Evolutionary conservation across 2,329 filamentous ascomycete species (phyloP), one percentile per base, ranked within the genome.

Genomic region (Zasmidium citrigriseum): DNA sequence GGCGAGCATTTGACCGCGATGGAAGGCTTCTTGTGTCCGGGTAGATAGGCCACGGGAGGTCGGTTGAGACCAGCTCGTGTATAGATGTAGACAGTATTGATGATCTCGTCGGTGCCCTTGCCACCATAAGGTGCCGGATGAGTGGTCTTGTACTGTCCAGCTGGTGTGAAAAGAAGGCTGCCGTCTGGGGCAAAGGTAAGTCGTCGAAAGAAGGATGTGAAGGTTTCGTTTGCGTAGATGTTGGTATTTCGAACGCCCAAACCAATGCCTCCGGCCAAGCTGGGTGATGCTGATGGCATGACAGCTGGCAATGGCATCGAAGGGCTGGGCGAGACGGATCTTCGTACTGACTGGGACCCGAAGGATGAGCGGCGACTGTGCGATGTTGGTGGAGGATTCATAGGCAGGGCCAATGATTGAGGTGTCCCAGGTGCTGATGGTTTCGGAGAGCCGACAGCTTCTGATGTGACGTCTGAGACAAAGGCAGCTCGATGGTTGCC

Each of bases 11-110:
- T 91, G 59, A 99, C 91, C 1, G 93, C 95, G 11, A 99, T 91
- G 0, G 95, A 98, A 0, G 95, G 95, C 75, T 99, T 99, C 80
- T 97, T 99, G 76, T 98, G 93, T 1, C 95, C 95, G 0, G 95
- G 95, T 5, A 99, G 82, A 75, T 98, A 95, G 5, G 93, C 92
- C 57, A 98, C 89, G 2, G 95, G 95, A 1, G 95, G 92, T 73
- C 96, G 97, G 77, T 97, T 98, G 70, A 99, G 91, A 22, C 95
- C 95, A 25, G 93, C 95, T 67, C 95, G 84, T 0, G 93, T 97
- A 75, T 99, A 99, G 54, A 99, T 95, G 76, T 99, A 99, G 21
- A 99, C 96, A 0, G 95, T 99, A 72, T 99, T 99, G 68, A 90
- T 92, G 52, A 97, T 84, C 65, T 99, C 93, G 67, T 95, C 93